A percentile compares a stretch with the other conserved stretches of the same genome.
Conservation (phyloP, 225 moss, liverwort and hornwort genomes). For the Sphagnum tenellum region DNA sequence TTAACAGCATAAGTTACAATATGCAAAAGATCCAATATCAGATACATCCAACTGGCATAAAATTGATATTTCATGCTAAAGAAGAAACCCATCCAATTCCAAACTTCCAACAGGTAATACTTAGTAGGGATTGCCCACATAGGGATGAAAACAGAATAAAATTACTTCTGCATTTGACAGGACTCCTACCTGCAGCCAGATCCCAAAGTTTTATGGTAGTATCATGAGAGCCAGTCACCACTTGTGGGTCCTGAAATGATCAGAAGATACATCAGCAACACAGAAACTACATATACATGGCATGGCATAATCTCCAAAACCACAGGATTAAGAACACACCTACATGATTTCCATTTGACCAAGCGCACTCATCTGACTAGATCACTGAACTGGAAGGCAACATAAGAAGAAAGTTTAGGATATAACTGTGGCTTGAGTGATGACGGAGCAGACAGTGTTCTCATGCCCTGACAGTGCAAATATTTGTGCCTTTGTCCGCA, state of each 20-base stretch:
- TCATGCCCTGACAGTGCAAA: slow-evolving; percentile 96
- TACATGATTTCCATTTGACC: too few relatives aligned
- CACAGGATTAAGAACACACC: slow-evolving; percentile 2
- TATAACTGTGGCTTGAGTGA: slow-evolving; percentile 94
- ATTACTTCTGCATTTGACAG: too few relatives aligned
- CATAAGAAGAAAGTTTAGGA: neutral
- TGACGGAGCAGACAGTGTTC: slow-evolving; percentile 96
- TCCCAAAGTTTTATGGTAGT: slow-evolving; percentile 99
- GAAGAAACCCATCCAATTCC: too few relatives aligned
- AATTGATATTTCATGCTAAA: too few relatives aligned
- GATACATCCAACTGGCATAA: too few relatives aligned
- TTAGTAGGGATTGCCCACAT: too few relatives aligned
- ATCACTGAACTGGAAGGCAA: neutral
- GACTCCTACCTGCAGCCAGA: slow-evolving; percentile 67
- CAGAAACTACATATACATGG: neutral
- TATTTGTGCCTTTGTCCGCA: slow-evolving; percentile 95
- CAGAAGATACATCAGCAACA: neutral
- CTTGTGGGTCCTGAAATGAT: slow-evolving; percentile 79
- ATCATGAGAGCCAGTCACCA: slow-evolving; percentile 97
- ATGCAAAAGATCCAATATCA: too few relatives aligned
- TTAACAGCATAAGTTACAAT: too few relatives aligned
- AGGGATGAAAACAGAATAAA: too few relatives aligned
- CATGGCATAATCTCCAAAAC: slow-evolving; percentile 1
- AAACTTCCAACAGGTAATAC: too few relatives aligned
- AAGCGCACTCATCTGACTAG: neutral